These are phyloP conservation scores for Ophiostoma sp. DNA, from an alignment of 2,329 filamentous ascomycete genomes.

Conservation along the genomic window DNA sequence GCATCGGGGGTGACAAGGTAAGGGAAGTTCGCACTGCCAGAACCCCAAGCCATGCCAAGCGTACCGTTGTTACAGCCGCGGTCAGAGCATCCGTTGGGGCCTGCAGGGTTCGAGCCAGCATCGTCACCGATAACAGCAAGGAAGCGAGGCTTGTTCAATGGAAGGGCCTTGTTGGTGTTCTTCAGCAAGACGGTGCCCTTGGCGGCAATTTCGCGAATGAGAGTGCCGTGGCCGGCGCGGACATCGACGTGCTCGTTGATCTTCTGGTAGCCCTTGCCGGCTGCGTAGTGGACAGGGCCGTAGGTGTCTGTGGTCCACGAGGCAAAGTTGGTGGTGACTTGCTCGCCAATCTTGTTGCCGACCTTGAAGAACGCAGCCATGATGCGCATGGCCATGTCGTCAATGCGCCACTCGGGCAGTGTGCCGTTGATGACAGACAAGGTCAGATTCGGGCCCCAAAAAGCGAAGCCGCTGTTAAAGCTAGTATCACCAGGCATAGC, in stretches of 20 bases:
- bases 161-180: slow-evolving; percentile 68
- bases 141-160: slow-evolving; percentile 71
- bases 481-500: slow-evolving; percentile 60
- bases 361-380: slow-evolving; percentile 52
- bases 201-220: slow-evolving; percentile 72
- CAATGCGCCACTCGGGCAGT: slow-evolving; percentile 62
- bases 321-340: slow-evolving; percentile 68
- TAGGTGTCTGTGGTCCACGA: slow-evolving; percentile 78
- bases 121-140: slow-evolving; percentile 77
- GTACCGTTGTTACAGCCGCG: slow-evolving; percentile 56
- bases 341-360: slow-evolving; percentile 46
- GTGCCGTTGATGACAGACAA: slow-evolving; percentile 72
- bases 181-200: slow-evolving; percentile 86
- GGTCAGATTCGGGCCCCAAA: slow-evolving; percentile 58
- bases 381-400: slow-evolving; percentile 69
- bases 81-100: slow-evolving; percentile 73
- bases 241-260: slow-evolving; percentile 83
- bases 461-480: slow-evolving; percentile 57
- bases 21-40: slow-evolving; percentile 66
- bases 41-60: slow-evolving; percentile 74
- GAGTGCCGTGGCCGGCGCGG: slow-evolving; percentile 62
- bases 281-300: slow-evolving; percentile 61
- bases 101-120: slow-evolving; percentile 65
- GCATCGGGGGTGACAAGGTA: slow-evolving; percentile 71
- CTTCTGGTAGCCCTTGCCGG: slow-evolving; percentile 49